Evolutionary conservation across 495 filamentous ascomycete species (phyloP), one percentile per base, ranked within the genome.

Genomic region (Penicillium ucsense): DNA sequence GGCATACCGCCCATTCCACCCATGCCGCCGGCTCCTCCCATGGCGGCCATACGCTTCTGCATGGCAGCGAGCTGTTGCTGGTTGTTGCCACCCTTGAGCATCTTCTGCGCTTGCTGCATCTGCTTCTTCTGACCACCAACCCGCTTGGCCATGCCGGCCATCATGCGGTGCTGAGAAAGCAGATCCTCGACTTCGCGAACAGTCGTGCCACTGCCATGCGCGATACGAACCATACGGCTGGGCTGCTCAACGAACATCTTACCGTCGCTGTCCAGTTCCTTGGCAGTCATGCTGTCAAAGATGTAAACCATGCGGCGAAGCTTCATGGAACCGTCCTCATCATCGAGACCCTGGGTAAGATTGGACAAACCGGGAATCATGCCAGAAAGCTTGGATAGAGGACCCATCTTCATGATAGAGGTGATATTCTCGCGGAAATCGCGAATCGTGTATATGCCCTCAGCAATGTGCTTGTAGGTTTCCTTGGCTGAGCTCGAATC

Each of bases 381-480:
- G 57, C 90, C 89, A 1, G 94, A 94, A 77, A 99, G 90, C 67
- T 99, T 99, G 34, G 83, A 89, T 8, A 99, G 68, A 1, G 92
- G 92, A 0, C 92, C 92, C 92, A 99, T 97, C 69, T 99, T 99
- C 90, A 96, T 96, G 63, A 99, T 95, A 47, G 95, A 97, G 35
- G 82, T 82, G 31, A 99, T 79, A 66, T 99, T 94, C 59, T 97
- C 92, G 31, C 94, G 81, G 51, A 99, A 78, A 64, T 99, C 92
- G 42, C 92, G 84, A 41, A 99, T 68, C 0, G 94, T 95, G 70
- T 97, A 99, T 51, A 95, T 89, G 41, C 92, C 92, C 59, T 94
- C 90, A 7, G 85, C 82, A 49, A 99, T 90, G 66, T 99, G 90
- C 75, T 97, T 97, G 78, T 97, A 96, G 8, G 92, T 95, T 53